Evolutionary conservation across 2,329 filamentous ascomycete genomes (phyloP).

Genomic region (Colletotrichum simmondsii): DNA sequence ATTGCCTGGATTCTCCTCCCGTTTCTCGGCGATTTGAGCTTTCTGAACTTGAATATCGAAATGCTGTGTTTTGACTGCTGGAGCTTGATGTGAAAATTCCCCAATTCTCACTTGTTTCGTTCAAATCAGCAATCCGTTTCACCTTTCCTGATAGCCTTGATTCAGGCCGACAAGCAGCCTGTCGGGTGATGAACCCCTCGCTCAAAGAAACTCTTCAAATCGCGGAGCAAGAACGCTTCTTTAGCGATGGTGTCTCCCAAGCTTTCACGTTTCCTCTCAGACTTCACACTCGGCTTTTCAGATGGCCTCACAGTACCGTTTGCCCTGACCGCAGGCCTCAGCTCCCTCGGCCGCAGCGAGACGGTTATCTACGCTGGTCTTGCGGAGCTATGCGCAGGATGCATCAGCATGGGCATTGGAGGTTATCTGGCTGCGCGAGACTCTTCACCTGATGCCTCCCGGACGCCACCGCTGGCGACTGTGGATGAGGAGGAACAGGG

Average conservation of each 20-base stretch:
- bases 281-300: conserved; percentile 78
- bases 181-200: neutral
- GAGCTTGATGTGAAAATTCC: neutral
- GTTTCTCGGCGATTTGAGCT: neutral
- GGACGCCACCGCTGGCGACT: no score
- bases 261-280: conserved; percentile 60
- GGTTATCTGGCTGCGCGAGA: conserved; percentile 72
- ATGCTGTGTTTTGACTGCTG: fast-evolving
- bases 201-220: neutral
- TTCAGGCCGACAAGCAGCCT: neutral
- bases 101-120: neutral
- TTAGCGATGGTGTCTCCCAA: conserved; percentile 34
- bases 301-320: conserved; percentile 82
- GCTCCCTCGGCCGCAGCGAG: conserved; percentile 67
- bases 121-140: neutral
- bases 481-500: conserved; percentile 37
- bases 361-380: conserved; percentile 76
- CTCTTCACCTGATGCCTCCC: no score
- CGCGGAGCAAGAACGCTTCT: neutral
- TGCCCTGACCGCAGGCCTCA: conserved; percentile 77
- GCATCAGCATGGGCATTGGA: conserved; percentile 80
- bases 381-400: conserved; percentile 76
- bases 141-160: neutral
- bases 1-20: neutral
- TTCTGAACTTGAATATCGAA: no score